These are phyloP conservation scores for Hondaea fermentalgiana DNA, from an alignment of 108 stramenopile genomes.

Conservation along the genomic window DNA sequence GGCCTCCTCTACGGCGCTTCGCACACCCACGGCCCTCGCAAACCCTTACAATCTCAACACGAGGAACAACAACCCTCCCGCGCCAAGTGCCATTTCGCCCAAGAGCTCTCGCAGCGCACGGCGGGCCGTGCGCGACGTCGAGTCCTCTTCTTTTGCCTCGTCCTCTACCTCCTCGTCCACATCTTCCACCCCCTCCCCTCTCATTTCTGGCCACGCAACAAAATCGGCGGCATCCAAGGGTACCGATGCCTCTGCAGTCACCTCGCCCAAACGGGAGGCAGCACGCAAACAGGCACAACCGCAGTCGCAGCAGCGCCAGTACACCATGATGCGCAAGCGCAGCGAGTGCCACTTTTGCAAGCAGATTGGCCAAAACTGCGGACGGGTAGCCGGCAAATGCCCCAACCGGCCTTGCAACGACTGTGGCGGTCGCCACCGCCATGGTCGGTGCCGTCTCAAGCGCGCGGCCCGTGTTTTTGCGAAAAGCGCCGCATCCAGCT, in stretches of 20 bases:
- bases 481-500: background rate
- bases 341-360: slow-evolving; percentile 1
- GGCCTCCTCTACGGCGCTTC: background rate
- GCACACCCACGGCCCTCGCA: background rate
- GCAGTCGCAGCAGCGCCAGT: background rate
- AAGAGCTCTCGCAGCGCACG: background rate
- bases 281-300: background rate
- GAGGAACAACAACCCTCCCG: background rate
- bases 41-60: no score
- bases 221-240: background rate
- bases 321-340: slow-evolving; percentile 14
- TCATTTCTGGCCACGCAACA: no score
- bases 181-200: background rate
- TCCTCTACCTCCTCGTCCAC: background rate
- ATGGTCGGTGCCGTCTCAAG: background rate
- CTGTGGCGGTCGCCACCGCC: background rate
- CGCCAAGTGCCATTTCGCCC: background rate
- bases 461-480: background rate
- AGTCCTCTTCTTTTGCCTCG: background rate
- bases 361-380: slow-evolving; percentile 1
- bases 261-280: background rate
- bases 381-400: background rate
- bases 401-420: background rate
- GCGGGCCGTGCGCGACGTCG: background rate
- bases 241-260: background rate